These are phyloP conservation scores for Cryptococcus neoformans DNA, from an alignment of 1,284 basidiomycete species.

Conservation along the genomic window DNA sequence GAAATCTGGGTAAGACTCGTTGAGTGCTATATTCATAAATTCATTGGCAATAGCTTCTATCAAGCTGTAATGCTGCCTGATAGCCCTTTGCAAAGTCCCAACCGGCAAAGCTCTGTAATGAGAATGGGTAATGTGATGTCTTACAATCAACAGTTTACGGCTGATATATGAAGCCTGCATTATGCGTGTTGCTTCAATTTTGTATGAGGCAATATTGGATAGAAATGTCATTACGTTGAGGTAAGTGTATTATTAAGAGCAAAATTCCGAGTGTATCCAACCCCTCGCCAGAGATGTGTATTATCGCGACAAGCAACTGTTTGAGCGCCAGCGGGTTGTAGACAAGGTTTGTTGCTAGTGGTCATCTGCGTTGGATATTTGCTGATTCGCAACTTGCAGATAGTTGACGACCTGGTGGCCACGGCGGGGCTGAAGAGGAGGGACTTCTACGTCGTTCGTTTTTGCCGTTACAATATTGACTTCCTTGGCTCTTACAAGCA, in stretches of 20 bases:
- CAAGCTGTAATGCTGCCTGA: constrained; percentile 32
- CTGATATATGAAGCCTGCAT: constrained; percentile 25
- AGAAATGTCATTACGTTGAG: constrained; percentile 30
- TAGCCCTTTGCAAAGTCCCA: background rate
- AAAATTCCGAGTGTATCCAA: too few relatives aligned
- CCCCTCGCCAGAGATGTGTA: constrained; percentile 66
- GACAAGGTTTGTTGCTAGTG: constrained; percentile 58
- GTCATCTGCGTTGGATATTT: too few relatives aligned
- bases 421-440: constrained; percentile 68
- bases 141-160: background rate
- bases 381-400: constrained; percentile 51
- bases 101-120: constrained; percentile 4
- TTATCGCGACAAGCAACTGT: constrained; percentile 75
- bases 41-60: background rate
- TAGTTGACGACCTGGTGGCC: constrained; percentile 82
- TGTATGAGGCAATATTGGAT: constrained; percentile 36
- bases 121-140: constrained; percentile 18
- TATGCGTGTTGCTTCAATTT: constrained; percentile 23
- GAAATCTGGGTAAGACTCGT: constrained; percentile 23
- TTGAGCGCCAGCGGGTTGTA: constrained; percentile 67
- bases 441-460: constrained; percentile 73
- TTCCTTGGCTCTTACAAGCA: constrained; percentile 2
- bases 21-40: too few relatives aligned
- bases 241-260: constrained; percentile 10
- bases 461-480: background rate